Percentiles rank a stretch among this genome's conserved stretches.
These are phyloP conservation scores for Aspergillus sclerotiicarbonarius DNA, from an alignment of 495 filamentous ascomycete genomes.

Conservation along the genomic window DNA sequence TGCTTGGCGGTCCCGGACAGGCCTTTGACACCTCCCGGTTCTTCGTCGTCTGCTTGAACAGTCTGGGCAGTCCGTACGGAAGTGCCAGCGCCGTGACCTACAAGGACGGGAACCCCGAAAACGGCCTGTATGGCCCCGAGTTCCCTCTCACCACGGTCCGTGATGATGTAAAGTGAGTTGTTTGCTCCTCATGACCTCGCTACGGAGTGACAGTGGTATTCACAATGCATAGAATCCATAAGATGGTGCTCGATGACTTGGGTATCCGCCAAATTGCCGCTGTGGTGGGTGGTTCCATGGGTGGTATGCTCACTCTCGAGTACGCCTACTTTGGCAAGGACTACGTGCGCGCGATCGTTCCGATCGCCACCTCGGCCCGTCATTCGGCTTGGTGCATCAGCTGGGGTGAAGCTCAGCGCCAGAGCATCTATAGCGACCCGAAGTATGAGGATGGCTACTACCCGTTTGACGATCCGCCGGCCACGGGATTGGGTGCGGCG, in stretches of 20 bases:
- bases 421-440: slow-evolving; percentile 97
- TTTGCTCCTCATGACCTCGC: neutral
- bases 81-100: slow-evolving; percentile 92
- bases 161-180: slow-evolving; percentile 85
- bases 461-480: slow-evolving; percentile 74
- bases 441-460: slow-evolving; percentile 99
- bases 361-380: slow-evolving; percentile 89
- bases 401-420: slow-evolving; percentile 96
- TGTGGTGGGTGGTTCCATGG: slow-evolving; percentile 96
- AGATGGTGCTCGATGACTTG: slow-evolving; percentile 83
- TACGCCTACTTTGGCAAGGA: slow-evolving; percentile 96
- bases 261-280: slow-evolving; percentile 83
- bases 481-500: slow-evolving; percentile 84
- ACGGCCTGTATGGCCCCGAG: slow-evolving; percentile 86
- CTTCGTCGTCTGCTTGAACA: slow-evolving; percentile 95
- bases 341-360: slow-evolving; percentile 87
- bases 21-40: slow-evolving; percentile 92
- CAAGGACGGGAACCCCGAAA: slow-evolving; percentile 71
- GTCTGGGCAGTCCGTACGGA: slow-evolving; percentile 92
- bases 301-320: slow-evolving; percentile 94
- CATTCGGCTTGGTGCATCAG: slow-evolving; percentile 99
- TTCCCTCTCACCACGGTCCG: slow-evolving; percentile 93
- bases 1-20: slow-evolving; percentile 82
- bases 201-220: slow-evolving; percentile 21
- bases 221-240: slow-evolving; percentile 66